Base-by-base conservation (phyloP, 1,139 yeast genomes). In the Eremothecium coryli region DNA sequence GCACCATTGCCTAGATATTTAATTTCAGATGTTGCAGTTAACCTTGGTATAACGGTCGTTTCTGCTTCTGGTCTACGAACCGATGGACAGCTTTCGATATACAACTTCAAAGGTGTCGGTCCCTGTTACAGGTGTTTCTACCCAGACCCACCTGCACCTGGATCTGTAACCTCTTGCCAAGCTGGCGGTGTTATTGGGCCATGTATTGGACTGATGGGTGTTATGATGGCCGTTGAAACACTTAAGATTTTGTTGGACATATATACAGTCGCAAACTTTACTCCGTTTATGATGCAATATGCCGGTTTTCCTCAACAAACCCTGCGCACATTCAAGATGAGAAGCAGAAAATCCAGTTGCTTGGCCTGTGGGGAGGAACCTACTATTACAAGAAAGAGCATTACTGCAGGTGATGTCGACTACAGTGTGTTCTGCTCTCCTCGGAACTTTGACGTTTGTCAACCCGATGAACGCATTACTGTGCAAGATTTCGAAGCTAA, bases 101-200 rank as follows among this genome's bases (percentile, higher is more conserved):
- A 85, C 40, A 85, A 88, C 55, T 85, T 67, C 50, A 53, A 62
- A n/a, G 63, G 66, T 23, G 42, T 45, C 3, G 96, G 96, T 0
- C 98, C 98, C 0, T 93, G 99, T 55, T 93, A 93, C 52, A 65
- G 99, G 42, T 93, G 99, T 52, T 76, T 88, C 56, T 85, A 82
- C 48, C 97, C 98, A 0, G 64, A 63, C 9, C 95, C 98, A 0
- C 96, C 99, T 0, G 77, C 93, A 0, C 82, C 95, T 1, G 76
- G 73, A 36, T 68, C 84, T 2, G 86, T 88, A 0, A 71, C 88
- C 0, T 72, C 94, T 0, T 93, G 99, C 50, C 74, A 85, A 7
- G 97, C 86, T 56, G 95, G 95, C 3, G 99, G 99, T 3, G 94
- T 93, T 1, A 59, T 93, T 15, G 98, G 98, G 0, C 95, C 98